These are phyloP conservation scores for Stagonosporopsis vannaccii DNA, from an alignment of 2,329 filamentous ascomycete genomes.

Conservation along the genomic window DNA sequence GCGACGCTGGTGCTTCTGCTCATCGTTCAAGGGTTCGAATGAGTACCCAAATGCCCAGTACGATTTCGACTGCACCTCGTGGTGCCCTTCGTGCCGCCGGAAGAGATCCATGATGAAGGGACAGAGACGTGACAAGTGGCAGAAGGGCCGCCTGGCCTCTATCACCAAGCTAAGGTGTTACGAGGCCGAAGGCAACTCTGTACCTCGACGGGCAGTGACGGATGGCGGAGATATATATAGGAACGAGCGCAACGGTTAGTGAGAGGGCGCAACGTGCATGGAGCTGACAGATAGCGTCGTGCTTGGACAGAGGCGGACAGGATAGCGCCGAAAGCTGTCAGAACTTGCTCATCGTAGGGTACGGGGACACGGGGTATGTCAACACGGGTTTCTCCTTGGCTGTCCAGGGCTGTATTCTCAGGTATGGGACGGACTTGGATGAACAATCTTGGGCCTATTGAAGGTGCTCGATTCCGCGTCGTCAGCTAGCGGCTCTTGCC, in stretches of 20 bases:
- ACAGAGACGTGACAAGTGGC: background rate
- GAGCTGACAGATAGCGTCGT: conserved; percentile 19
- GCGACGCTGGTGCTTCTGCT: conserved; percentile 60
- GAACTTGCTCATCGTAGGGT: conserved; percentile 23
- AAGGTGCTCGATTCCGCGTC: conserved; percentile 13
- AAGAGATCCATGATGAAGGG: conserved; percentile 25
- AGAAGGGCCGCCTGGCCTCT: conserved; percentile 7
- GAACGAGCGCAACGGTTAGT: conserved; percentile 1
- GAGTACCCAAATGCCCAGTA: conserved; percentile 56
- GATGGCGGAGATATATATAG: conserved; percentile 3
- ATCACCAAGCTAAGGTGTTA: background rate
- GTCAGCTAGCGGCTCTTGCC: conserved; percentile 13
- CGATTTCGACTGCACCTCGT: conserved; percentile 32
- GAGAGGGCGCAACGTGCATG: conserved; percentile 14
- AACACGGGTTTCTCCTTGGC: background rate
- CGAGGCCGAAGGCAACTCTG: background rate
- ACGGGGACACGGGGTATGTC: background rate
- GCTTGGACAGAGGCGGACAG: conserved; percentile 17
- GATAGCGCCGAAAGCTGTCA: conserved; percentile 20
- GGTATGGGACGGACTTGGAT: conserved; percentile 4
- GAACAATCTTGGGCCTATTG: conserved; percentile 24
- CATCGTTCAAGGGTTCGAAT: conserved; percentile 59
- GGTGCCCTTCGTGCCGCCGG: conserved; percentile 33
- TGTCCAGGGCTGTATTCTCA: background rate
- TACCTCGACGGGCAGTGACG: background rate